A percentile compares a stretch with the other conserved stretches of the same genome.
Evolutionary conservation across 192 early-diverging fungal genomes (phyloP).

Genomic region (Entomortierella beljakovae): DNA sequence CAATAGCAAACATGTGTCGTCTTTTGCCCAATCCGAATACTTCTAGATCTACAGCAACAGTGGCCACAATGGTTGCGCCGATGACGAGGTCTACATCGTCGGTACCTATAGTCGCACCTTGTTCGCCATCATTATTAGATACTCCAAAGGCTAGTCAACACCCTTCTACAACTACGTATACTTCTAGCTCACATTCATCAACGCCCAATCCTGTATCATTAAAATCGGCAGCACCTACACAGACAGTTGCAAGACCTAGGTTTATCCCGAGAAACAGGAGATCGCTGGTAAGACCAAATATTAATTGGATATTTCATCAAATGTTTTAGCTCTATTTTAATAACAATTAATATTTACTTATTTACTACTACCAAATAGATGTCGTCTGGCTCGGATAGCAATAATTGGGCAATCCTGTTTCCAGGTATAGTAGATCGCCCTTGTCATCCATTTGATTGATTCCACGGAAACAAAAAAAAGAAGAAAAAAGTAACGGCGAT

Average conservation of each 20-base stretch:
- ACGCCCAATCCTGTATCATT: not conserved
- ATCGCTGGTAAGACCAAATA: slow-evolving; percentile 20
- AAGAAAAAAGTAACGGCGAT: not conserved
- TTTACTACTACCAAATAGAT: slow-evolving; percentile 18
- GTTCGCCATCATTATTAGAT: not conserved
- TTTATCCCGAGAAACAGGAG: slow-evolving; percentile 36
- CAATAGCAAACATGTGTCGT: slow-evolving; percentile 26
- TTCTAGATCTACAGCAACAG: not conserved
- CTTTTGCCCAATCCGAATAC: slow-evolving; percentile 13
- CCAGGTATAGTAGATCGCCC: slow-evolving; percentile 23
- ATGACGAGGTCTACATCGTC: not conserved
- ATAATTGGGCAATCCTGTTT: slow-evolving; percentile 50
- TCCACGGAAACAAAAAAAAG: not conserved
- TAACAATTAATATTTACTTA: not conserved
- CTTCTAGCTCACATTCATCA: not conserved
- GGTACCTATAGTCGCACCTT: no score
- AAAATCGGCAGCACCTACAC: not conserved
- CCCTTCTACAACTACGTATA: not conserved
- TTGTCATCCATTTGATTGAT: not conserved
- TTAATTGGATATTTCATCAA: not conserved
- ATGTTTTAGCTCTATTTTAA: not conserved
- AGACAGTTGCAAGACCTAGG: slow-evolving; percentile 11
- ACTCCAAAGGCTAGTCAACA: not conserved
- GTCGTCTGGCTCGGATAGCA: slow-evolving; percentile 30
- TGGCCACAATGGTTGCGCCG: not conserved